phyloP scores from a whole-genome alignment of 2,329 filamentous ascomycete species.

The Fusarium palustre region DNA sequence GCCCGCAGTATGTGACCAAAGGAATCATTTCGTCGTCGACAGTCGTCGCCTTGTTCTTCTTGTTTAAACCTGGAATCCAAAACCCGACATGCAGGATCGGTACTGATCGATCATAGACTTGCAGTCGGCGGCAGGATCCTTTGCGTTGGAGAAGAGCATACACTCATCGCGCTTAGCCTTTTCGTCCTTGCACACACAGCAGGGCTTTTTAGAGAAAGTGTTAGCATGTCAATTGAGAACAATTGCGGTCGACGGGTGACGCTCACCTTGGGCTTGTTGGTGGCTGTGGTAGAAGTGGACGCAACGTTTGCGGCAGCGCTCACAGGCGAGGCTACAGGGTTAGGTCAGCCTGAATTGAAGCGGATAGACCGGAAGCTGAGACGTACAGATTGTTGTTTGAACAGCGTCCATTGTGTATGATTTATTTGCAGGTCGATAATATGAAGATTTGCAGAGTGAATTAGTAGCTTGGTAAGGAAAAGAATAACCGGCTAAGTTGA shows the following conservation, averaged over 20 bases:
- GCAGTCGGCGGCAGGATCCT: slow-evolving; percentile 87
- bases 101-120: slow-evolving; percentile 85
- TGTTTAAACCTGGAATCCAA: slow-evolving; percentile 79
- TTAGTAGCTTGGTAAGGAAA: slow-evolving; percentile 22
- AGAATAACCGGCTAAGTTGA: slow-evolving; percentile 25
- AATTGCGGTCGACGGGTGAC: neutral
- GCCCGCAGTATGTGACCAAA: slow-evolving; percentile 20
- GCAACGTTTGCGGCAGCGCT: slow-evolving; percentile 47
- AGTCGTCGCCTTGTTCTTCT: neutral
- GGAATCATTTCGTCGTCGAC: slow-evolving; percentile 4
- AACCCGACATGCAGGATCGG: slow-evolving; percentile 90
- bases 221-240: slow-evolving; percentile 35
- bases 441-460: slow-evolving; percentile 33
- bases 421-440: neutral
- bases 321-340: slow-evolving; percentile 35
- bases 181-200: slow-evolving; percentile 97
- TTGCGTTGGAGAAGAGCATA: slow-evolving; percentile 94
- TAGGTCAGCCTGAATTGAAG: slow-evolving; percentile 13
- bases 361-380: neutral
- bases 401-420: slow-evolving; percentile 50
- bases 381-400: slow-evolving; percentile 46
- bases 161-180: slow-evolving; percentile 95
- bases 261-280: slow-evolving; percentile 59
- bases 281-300: slow-evolving; percentile 42
- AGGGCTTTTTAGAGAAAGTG: slow-evolving; percentile 71